Base-by-base conservation (phyloP, 2,329 filamentous ascomycete species). In the Diaporthe longicolla region DNA sequence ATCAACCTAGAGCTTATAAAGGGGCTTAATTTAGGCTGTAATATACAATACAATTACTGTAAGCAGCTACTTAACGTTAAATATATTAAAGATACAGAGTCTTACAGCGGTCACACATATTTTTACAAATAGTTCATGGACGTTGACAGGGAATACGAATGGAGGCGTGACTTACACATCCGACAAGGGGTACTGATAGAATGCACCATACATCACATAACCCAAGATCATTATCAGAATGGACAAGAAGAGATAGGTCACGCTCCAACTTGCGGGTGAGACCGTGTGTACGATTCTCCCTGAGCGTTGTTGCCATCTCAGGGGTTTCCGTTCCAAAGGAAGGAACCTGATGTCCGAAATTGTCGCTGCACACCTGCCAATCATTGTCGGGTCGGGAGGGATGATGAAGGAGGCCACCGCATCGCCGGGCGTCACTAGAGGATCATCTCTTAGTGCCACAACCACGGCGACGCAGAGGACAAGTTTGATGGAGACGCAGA, bases 391-490 rank as follows among this genome's bases (percentile, higher is more conserved):
- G 45, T 73, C 71, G 15, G 71, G 35, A 29, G 21, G 10, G 24
- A 10, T 32, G 24, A 73, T 73, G 32, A 73, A 73, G 2, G 71
- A 70, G 15, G 29, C 71, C n/a, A 73, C 57, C 21, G 71, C 71
- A 48, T 73, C 71, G 3, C 71, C 71, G 1, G 50, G 50, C 15
- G 45, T 65, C 11, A 70, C 48, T 8, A 73, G 21, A n/a, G 71
- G 71, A 15, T 57, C 40, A 7, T 58, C 32, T 21, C 48, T 35
- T 6, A 72, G 26, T 17, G 35, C 15, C 9, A 26, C 10, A 11
- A 58, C 5, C 3, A 59, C 50, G 13, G 26, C 8, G 9, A 72
- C 6, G 50, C 70, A 72, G 10, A 73, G 48, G 35, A 69, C 8
- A 24, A 50, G 26, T 29, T 70, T 73, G 55, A 54, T 48, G 15